phyloP scores from a whole-genome alignment of 495 filamentous ascomycete genomes.

The Astrocystis sublimbata region DNA sequence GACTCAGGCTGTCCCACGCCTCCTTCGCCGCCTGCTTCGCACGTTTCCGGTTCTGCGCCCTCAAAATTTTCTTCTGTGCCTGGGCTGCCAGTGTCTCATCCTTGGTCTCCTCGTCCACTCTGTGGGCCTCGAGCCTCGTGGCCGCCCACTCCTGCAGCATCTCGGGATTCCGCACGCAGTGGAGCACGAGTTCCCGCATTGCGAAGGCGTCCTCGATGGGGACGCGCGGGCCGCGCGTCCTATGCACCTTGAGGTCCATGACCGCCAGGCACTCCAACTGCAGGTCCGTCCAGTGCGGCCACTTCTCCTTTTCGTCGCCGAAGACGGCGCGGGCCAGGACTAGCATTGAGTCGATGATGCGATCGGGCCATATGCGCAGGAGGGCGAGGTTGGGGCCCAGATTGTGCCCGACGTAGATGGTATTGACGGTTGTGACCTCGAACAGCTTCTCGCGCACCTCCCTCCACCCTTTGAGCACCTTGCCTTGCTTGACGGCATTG shows the following conservation, averaged over 20 bases:
- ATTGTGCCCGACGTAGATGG: constrained; percentile 33
- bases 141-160: constrained; percentile 19
- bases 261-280: constrained; percentile 31
- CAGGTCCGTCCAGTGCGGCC: constrained; percentile 27
- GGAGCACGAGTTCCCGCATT: constrained; percentile 38
- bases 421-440: constrained; percentile 37
- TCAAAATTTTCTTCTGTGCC: too few species aligned
- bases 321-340: constrained; percentile 26
- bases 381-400: constrained; percentile 26
- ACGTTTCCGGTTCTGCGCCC: too few species aligned
- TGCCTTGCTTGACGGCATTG: constrained; percentile 6
- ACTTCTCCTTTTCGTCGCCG: constrained; percentile 9
- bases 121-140: too few species aligned
- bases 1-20: too few species aligned
- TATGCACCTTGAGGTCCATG: constrained; percentile 38
- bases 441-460: constrained; percentile 37
- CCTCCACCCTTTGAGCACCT: constrained; percentile 31
- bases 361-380: constrained; percentile 31
- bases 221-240: constrained; percentile 29
- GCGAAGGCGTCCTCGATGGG: constrained; percentile 47
- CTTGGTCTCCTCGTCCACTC: too few species aligned
- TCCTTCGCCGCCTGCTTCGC: too few species aligned
- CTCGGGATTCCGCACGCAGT: constrained; percentile 27
- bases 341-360: constrained; percentile 36
- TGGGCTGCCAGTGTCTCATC: too few species aligned